phyloP scores from a whole-genome alignment of 805 yeast species.

The Candida golubevii region DNA sequence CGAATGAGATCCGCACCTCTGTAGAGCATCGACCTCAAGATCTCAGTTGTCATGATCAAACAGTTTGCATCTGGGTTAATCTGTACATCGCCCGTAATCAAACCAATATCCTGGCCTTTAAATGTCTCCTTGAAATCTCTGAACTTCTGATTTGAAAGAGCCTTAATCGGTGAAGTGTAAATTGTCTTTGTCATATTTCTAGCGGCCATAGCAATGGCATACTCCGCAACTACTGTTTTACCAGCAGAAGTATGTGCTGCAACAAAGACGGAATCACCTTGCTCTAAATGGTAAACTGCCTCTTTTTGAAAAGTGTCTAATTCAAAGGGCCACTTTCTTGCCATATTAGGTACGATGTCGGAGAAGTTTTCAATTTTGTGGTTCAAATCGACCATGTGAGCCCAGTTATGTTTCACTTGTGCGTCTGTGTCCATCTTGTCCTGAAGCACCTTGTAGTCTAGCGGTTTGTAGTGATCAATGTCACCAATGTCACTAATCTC shows the following conservation, averaged over 20 bases:
- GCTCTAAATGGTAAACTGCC: constrained; percentile 93
- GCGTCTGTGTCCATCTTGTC: constrained; percentile 22
- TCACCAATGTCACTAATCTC: constrained; percentile 28
- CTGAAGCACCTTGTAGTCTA: constrained; percentile 27
- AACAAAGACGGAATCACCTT: constrained; percentile 96
- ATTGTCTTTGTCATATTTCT: constrained; percentile 96
- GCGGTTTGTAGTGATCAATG: constrained; percentile 40
- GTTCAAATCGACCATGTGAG: constrained; percentile 86
- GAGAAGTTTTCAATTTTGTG: constrained; percentile 79
- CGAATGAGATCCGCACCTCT: constrained; percentile 94
- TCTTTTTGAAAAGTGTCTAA: constrained; percentile 94
- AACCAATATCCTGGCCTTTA: constrained; percentile 82
- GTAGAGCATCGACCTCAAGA: constrained; percentile 89
- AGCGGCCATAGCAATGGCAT: constrained; percentile 95
- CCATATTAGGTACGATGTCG: constrained; percentile 89
- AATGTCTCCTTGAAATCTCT: constrained; percentile 81
- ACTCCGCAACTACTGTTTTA: constrained; percentile 96
- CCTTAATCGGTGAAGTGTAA: constrained; percentile 93
- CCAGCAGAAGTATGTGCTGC: constrained; percentile 99
- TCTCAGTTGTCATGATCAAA: constrained; percentile 96
- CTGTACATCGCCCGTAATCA: constrained; percentile 96
- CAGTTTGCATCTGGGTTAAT: constrained; percentile 96
- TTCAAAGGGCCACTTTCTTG: constrained; percentile 91
- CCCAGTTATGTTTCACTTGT: constrained; percentile 67
- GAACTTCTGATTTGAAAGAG: constrained; percentile 84